Conservation (phyloP, 2,329 filamentous ascomycete species). For the Cladosporium sp. region DNA sequence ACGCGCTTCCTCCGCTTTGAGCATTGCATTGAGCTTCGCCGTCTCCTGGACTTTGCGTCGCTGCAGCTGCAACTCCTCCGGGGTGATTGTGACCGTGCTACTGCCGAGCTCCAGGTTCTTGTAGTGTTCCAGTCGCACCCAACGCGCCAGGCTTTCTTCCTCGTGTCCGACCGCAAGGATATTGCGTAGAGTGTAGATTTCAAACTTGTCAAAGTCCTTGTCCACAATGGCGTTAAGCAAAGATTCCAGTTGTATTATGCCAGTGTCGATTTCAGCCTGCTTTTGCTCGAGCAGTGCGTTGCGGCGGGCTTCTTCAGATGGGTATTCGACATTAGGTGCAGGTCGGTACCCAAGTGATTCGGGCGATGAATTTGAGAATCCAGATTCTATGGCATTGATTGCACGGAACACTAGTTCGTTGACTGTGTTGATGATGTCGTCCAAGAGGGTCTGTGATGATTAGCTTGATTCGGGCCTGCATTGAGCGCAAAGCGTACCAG, state of each 20-base stretch:
- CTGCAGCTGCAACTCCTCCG: constrained; percentile 67
- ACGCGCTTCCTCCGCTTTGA: constrained; percentile 65
- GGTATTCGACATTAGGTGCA: neutral
- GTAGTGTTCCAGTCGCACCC: constrained; percentile 83
- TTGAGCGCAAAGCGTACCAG: constrained; percentile 56
- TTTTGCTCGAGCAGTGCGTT: constrained; percentile 11
- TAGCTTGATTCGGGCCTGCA: constrained; percentile 9
- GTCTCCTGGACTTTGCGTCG: constrained; percentile 73
- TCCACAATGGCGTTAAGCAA: constrained; percentile 48
- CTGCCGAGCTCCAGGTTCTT: constrained; percentile 46
- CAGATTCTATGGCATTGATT: constrained; percentile 80
- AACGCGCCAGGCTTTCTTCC: constrained; percentile 54
- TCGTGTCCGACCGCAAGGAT: constrained; percentile 45
- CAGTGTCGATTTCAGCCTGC: constrained; percentile 69
- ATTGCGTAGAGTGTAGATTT: constrained; percentile 86
- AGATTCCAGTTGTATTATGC: constrained; percentile 51
- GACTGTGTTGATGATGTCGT: constrained; percentile 96
- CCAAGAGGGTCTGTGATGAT: constrained; percentile 70
- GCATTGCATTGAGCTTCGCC: constrained; percentile 65
- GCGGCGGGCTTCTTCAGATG: constrained; percentile 25
- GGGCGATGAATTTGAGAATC: constrained; percentile 70
- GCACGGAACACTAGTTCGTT: constrained; percentile 91
- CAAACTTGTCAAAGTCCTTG: constrained; percentile 49
- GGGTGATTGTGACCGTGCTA: constrained; percentile 48
- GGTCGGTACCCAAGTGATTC: constrained; percentile 70